phyloP scores from a whole-genome alignment of 2,329 filamentous ascomycete species.

The Alternaria rosae region DNA sequence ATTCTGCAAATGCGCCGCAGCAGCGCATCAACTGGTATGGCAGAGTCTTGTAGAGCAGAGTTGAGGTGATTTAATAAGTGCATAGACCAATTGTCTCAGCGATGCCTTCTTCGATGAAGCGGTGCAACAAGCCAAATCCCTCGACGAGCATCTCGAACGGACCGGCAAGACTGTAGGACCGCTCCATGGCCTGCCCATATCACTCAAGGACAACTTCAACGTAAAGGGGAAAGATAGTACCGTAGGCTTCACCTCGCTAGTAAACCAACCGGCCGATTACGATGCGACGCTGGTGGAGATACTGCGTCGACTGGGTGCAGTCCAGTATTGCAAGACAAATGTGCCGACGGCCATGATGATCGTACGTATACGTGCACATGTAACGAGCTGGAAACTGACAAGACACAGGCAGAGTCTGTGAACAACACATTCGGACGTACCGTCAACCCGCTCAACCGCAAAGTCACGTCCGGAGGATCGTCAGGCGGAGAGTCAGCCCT shows the following conservation, averaged over 20 bases:
- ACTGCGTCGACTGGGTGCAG: conserved; percentile 66
- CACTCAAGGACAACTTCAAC: conserved; percentile 76
- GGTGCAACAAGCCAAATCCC: conserved; percentile 58
- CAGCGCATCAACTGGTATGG: conserved; percentile 62
- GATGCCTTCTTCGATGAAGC: conserved; percentile 65
- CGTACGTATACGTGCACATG: conserved; percentile 18
- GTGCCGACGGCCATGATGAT: conserved; percentile 75
- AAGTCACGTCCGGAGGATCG: conserved; percentile 68
- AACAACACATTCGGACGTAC: conserved; percentile 72
- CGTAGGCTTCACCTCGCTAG: conserved; percentile 69
- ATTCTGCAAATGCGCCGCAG: conserved; percentile 63
- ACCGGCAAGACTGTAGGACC: conserved; percentile 63
- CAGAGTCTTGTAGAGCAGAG: neutral
- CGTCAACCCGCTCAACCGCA: conserved; percentile 67
- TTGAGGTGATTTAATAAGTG: neutral
- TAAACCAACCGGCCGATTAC: conserved; percentile 63
- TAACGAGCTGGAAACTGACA: conserved; percentile 7
- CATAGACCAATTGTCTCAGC: conserved; percentile 66
- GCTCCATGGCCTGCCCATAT: conserved; percentile 71
- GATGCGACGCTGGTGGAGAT: conserved; percentile 67
- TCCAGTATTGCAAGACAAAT: conserved; percentile 76
- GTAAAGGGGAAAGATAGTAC: conserved; percentile 66
- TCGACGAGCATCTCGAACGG: conserved; percentile 60
- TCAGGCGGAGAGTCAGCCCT: conserved; percentile 73
- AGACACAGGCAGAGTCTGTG: conserved; percentile 62